Conservation (phyloP, 2,329 filamentous ascomycete genomes). For the Cercospora nicotianae region DNA sequence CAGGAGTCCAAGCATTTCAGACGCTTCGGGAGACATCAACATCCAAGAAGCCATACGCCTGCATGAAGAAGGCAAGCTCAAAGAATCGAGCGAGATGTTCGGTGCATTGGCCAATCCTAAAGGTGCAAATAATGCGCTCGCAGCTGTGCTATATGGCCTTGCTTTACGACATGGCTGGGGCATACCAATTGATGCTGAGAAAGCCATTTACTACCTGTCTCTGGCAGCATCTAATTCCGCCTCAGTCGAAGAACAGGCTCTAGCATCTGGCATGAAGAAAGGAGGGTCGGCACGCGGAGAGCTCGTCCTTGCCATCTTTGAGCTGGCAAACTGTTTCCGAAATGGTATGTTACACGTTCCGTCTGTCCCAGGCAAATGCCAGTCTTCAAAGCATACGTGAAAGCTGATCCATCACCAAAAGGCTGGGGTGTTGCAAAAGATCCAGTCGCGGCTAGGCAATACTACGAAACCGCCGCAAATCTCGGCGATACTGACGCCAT, state of each 20-base stretch:
- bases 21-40: slow-evolving; percentile 52
- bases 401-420: not conserved
- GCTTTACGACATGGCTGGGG: slow-evolving; percentile 95
- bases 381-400: not conserved
- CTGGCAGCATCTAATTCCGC: slow-evolving; percentile 89
- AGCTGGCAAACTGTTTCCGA: slow-evolving; percentile 88
- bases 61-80: slow-evolving; percentile 80
- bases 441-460: slow-evolving; percentile 79
- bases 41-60: slow-evolving; percentile 95
- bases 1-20: slow-evolving; percentile 42
- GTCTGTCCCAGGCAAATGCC: not conserved
- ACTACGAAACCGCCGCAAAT: slow-evolving; percentile 97
- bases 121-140: slow-evolving; percentile 86
- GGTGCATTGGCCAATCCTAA: slow-evolving; percentile 76
- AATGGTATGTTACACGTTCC: slow-evolving; percentile 52
- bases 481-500: slow-evolving; percentile 95
- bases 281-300: slow-evolving; percentile 95
- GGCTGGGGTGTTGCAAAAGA: slow-evolving; percentile 88
- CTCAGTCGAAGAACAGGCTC: slow-evolving; percentile 77
- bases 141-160: slow-evolving; percentile 93
- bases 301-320: slow-evolving; percentile 92
- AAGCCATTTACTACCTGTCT: slow-evolving; percentile 80
- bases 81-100: slow-evolving; percentile 81
- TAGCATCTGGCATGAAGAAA: slow-evolving; percentile 85
- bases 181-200: slow-evolving; percentile 67